These are phyloP conservation scores for Onygena corvina DNA, from an alignment of 2,329 filamentous ascomycete genomes.

Conservation along the genomic window DNA sequence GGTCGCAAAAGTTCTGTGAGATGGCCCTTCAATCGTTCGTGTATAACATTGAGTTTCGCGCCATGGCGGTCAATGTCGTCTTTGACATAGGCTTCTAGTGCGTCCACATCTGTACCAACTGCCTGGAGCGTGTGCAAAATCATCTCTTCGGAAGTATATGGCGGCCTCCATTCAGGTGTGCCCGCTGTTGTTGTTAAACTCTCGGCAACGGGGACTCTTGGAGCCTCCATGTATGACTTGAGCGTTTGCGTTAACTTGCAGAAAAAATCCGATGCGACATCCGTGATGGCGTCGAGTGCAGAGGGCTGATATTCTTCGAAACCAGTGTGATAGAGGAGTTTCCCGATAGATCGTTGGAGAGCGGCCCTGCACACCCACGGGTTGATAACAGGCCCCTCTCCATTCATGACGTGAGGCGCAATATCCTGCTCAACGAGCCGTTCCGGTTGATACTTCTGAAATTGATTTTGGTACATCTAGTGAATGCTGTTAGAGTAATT, in stretches of 20 bases:
- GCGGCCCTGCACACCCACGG: slow-evolving; percentile 70
- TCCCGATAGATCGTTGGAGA: slow-evolving; percentile 78
- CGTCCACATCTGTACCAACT: slow-evolving; percentile 69
- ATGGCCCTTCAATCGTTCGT: slow-evolving; percentile 89
- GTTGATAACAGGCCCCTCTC: slow-evolving; percentile 78
- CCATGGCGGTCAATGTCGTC: slow-evolving; percentile 85
- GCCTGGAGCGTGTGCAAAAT: slow-evolving; percentile 75
- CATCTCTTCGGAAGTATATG: slow-evolving; percentile 73
- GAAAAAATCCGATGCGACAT: slow-evolving; percentile 83
- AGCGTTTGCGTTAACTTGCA: slow-evolving; percentile 68
- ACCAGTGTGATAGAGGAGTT: slow-evolving; percentile 89
- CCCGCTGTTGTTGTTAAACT: slow-evolving; percentile 26
- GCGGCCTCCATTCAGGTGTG: slow-evolving; percentile 43
- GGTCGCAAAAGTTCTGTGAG: slow-evolving; percentile 87
- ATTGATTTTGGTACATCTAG: slow-evolving; percentile 96
- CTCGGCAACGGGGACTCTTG: slow-evolving; percentile 52
- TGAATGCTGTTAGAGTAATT: slow-evolving; percentile 13
- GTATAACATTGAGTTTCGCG: slow-evolving; percentile 66
- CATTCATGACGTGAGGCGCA: slow-evolving; percentile 76
- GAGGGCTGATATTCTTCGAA: slow-evolving; percentile 97
- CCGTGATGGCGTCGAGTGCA: slow-evolving; percentile 78
- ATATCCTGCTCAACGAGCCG: slow-evolving; percentile 80
- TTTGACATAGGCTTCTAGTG: slow-evolving; percentile 73
- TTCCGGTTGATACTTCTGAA: slow-evolving; percentile 86
- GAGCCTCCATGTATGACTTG: slow-evolving; percentile 69